Evolutionary conservation across 2,329 filamentous ascomycete genomes (phyloP), one percentile per base, ranked within the genome.

Genomic region (Fusarium odoratissimum): DNA sequence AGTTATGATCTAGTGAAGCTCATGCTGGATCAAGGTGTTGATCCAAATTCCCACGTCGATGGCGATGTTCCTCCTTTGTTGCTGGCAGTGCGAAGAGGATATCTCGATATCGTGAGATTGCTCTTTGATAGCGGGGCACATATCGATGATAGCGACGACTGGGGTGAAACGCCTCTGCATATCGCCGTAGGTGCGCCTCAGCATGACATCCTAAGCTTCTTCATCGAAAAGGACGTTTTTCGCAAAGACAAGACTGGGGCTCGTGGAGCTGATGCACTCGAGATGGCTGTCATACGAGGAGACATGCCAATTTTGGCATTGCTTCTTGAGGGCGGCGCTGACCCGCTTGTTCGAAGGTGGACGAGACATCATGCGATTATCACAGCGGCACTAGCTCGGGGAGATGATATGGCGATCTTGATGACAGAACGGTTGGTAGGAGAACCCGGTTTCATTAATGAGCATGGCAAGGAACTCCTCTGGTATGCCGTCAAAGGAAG

Each of bases 311-410:
- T 46, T 0, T 5, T 68, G 4, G 28, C n/a, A 0, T 19, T 72
- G 3, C 68, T 72, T n/a, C 30, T 72, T 5, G 19, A 46, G 3
- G 52, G 35, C 1, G 68, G 68, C 4, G 54, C 40, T 5, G 25
- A 56, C 21, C 57, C 48, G 8, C 21, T 40, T 3, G 14, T 10
- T 6, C 28, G 21, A 2, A 42, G 45, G 4, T 33, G 40, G 41
- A 40, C 52, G 2, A 55, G 48, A 3, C 41, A 35, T 6, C 67
- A 57, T 28, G 35, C 57, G 8, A 54, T 56, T 19, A 72, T 72
- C 40, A 49, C 57, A 3, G 69, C 57, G 4, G 23, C 48, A 8
- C 17, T 23, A 5, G 3, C 21, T 5, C 9, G 31, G 0, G 31
- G 44, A 6, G 54, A 68, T 19, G 57, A 57, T 0, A 54, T 60